Evolutionary conservation across 306 rosid species (phyloP), one percentile per base, ranked within the genome.

Genomic region (Sechiopsis laciniata): DNA sequence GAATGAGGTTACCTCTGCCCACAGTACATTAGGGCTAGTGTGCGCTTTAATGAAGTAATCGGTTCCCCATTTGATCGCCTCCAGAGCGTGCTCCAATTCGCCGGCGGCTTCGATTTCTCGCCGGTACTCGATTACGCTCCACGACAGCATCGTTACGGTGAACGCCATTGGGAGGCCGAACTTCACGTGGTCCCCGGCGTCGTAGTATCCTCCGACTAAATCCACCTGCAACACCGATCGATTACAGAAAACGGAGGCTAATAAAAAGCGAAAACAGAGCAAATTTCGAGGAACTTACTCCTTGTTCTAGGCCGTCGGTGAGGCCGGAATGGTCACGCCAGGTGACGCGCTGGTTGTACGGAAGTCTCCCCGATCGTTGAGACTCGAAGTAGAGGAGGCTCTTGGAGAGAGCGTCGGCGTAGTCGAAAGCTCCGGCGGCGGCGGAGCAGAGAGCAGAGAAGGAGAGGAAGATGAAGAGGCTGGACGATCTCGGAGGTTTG

Each of bases 311-410:
- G 22, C 98, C 98, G 75, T 94, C 98, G 68, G 93, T 90, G 85
- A 94, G 98, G 83, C 96, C 98, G 67, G 98, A 94, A 80, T 94
- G 92, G 83, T 85, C 87, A 3, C 98, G 90, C 98, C 98, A 94
- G 16, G 82, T 55, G 75, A 88, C 96, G n/a, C 98, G 85, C 78
- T 94, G 98, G 80, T 88, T 94, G 81, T 94, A 81, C 59, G 98
- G 98, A 6, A 94, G 53, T 55, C 98, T 83, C 24, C 98, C 98
- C 6, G 98, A 94, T 29, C 98, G 96, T 45, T 94, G 98, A 7
- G 96, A 89, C 81, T 94, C 98, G 71, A 94, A 94, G 83, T 94
- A 94, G 45, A 94, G 90, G 35, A 94, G 90, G 26, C 98, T 94
- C 78, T 89, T 94, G 63, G 84, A 76, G 42, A 94, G 96, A 45